Evolutionary conservation across 306 rosid species (phyloP), one percentile per base, ranked within the genome.

Genomic region (Castanea crenata): DNA sequence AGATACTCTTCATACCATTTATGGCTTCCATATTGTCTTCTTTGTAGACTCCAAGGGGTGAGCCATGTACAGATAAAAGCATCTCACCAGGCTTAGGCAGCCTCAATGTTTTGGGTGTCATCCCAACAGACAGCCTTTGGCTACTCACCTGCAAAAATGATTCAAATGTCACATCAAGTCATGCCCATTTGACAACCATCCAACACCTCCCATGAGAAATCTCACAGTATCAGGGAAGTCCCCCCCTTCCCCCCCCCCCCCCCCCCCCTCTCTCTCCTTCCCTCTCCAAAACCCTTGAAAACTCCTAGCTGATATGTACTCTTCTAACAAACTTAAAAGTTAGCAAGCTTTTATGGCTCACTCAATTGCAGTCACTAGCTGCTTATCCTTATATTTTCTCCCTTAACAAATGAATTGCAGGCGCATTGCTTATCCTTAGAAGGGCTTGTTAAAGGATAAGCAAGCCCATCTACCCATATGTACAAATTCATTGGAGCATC

Each of bases 11-110:
- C 82, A 14, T 89, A 94, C 99, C 97, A 29, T 84, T 57, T 79
- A 94, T 91, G 69, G 99, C 91, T 88, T 91, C 97, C 99, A 95
- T 91, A 90, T 91, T 90, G 69, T 92, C 88, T 73, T 92, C 99
- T 87, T 84, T 91, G 88, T 38, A 95, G 85, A 91, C 91, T 51
- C 98, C 97, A 63, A 91, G 93, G 54, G 96, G 99, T 44, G 99
- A 92, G 78, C 98, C 98, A 80, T 86, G 96, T 61, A 95, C 92
- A 55, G 97, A 95, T 74, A 95, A 85, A 81, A 95, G 96, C 85
- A 90, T 86, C 92, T 95, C 99, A 11, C 99, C 98, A 34, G 88
- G 92, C 83, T 91, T 92, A 44, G 98, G 99, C 41, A 82, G 80
- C 85, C 96, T 77, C n/a, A 81, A 82, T 19, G 94, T 90, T 87